A percentile compares a stretch with the other conserved stretches of the same genome.
phyloP scores from a whole-genome alignment of 768 basidiomycete species.

The Phaffia tasmanica region DNA sequence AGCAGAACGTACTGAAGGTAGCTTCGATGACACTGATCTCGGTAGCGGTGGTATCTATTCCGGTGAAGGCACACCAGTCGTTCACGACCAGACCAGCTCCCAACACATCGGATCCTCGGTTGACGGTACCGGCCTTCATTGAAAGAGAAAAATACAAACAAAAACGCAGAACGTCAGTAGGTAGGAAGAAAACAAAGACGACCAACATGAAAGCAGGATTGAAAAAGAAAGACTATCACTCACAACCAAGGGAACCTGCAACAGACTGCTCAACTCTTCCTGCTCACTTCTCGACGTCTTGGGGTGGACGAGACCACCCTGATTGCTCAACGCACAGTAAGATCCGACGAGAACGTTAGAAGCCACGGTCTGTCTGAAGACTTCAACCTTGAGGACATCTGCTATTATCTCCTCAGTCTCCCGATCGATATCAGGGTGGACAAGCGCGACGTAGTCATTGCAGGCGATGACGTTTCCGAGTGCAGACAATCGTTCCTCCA shows the following conservation, averaged over 20 bases:
- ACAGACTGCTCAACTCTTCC: conserved; percentile 84
- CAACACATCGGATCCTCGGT: conserved; percentile 94
- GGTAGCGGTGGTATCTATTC: conserved; percentile 96
- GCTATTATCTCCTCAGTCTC: conserved; percentile 99
- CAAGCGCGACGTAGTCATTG: conserved; percentile 97
- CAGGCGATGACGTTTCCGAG: conserved; percentile 97
- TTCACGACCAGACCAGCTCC: conserved; percentile 97
- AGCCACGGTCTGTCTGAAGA: conserved; percentile 94
- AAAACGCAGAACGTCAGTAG: background rate
- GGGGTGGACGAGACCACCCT: conserved; percentile 95
- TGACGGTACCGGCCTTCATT: conserved; percentile 84
- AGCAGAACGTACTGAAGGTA: conserved; percentile 66
- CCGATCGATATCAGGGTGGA: conserved; percentile 93
- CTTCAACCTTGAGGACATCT: conserved; percentile 96
- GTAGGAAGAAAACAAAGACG: background rate
- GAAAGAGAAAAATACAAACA: background rate
- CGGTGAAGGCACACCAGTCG: conserved; percentile 99
- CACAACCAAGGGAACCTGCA: conserved; percentile 91
- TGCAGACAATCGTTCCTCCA: conserved; percentile 93
- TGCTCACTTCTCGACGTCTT: conserved; percentile 95
- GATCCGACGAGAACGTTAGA: conserved; percentile 94
- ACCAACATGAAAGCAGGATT: background rate
- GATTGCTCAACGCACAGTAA: conserved; percentile 89
- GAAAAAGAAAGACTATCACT: conserved; percentile 36
- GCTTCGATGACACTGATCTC: conserved; percentile 98